Base-by-base conservation (phyloP, 148 eudicot genomes). In the Camellia japonica region DNA sequence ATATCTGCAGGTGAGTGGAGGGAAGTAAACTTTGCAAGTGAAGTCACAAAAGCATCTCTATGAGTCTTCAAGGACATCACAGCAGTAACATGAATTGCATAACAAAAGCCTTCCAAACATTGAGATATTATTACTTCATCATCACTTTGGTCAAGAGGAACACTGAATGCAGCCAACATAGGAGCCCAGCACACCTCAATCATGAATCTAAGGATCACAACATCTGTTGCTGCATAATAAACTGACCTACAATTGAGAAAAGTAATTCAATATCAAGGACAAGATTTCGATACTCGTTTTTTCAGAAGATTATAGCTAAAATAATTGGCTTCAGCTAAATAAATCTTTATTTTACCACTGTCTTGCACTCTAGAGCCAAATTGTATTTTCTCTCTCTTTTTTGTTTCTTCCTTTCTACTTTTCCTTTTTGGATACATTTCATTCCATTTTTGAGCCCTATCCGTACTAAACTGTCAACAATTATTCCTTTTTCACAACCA, bases 1-100 rank as follows among this genome's bases (percentile, higher is more conserved):
- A 97, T 97, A 83, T 97, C 98, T 75, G 83, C 78, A 16, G 83
- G 83, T 7, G 83, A 75, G 79, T 74, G 79, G 65, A 80, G 83
- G 10, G 79, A 80, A 56, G 83, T 67, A 68, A 94, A 94, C 79
- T 94, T 94, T 44, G 98, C 95, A 16, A 90, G 87, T 54, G 97
- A 91, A 18, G 98, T 93, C 74, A 93, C 88, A 87, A 90, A 91
- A 76, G 94, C 97, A 87, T 95, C 97, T 86, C 98, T 89, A 62
- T 97, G 99, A 82, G 98, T 97, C 86, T 97, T 97, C 99, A 97
- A 91, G 74, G 97, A 92, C 97, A 97, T 94, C 86, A 88, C 98
- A 71, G 99, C 91, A 80, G 98, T 97, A 76, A 97, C 96, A 90
- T 91, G 99, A 76, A 97, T 90, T 73, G 99, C 99, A 86, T 78